Conservation (phyloP, 176 grass and related monocot species). For the Themeda triandra region DNA sequence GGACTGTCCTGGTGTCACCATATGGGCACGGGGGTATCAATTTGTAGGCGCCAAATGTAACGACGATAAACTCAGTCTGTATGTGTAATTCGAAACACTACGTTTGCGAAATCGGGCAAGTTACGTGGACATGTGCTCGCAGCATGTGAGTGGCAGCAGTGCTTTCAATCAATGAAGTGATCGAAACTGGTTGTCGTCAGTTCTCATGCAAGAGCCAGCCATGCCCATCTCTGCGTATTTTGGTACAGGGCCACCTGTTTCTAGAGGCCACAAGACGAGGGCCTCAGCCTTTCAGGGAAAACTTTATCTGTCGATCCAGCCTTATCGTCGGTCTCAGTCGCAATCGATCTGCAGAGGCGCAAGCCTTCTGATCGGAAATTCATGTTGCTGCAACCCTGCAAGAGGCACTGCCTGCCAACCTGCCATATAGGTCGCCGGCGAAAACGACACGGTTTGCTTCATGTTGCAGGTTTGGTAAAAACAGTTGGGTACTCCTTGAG, state of each 20-base stretch:
- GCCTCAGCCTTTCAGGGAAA: constrained; percentile 7
- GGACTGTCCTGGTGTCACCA: background rate
- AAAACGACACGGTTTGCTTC: constrained; percentile 1
- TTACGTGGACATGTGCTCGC: background rate
- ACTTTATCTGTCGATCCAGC: constrained; percentile 10
- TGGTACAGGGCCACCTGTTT: background rate
- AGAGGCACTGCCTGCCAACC: background rate
- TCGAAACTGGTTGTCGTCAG: background rate
- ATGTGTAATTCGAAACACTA: too few relatives aligned
- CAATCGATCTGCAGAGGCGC: background rate
- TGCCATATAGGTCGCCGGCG: background rate
- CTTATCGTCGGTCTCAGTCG: background rate
- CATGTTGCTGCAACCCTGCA: background rate
- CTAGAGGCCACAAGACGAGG: background rate
- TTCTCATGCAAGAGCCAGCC: background rate
- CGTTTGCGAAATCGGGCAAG: background rate
- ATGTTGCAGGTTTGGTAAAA: background rate
- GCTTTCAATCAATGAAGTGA: constrained; percentile 26
- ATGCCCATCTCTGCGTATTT: background rate
- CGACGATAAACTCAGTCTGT: background rate
- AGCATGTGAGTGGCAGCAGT: background rate
- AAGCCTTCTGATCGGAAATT: constrained; percentile 13
- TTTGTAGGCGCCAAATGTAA: constrained; percentile 16
- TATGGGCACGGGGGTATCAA: background rate
- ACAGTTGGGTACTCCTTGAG: background rate